phyloP scores from a whole-genome alignment of 2,329 filamentous ascomycete genomes.

The Monosporascus sp. region DNA sequence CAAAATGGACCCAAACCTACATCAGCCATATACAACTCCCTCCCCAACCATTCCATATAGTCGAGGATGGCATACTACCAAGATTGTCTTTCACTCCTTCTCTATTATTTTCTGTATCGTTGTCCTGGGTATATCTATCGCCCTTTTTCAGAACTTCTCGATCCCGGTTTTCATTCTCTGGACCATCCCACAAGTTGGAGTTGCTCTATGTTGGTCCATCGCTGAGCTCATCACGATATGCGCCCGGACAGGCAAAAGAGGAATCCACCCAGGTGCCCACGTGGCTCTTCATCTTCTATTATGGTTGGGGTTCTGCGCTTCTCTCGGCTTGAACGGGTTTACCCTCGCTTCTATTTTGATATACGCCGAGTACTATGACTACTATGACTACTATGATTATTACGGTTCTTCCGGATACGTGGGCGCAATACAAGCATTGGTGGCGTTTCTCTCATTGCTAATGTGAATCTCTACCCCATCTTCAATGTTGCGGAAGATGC shows the following conservation, averaged over 20 bases:
- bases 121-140: conserved; percentile 14
- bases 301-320: conserved; percentile 14
- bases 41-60: conserved; percentile 2
- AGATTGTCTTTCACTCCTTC: conserved; percentile 10
- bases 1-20: conserved; percentile 11
- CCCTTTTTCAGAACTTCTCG: conserved; percentile 7
- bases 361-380: conserved; percentile 3
- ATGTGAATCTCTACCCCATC: conserved; percentile 8
- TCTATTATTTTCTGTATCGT: conserved; percentile 14
- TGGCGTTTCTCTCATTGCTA: conserved; percentile 11
- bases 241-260: conserved; percentile 6
- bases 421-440: conserved; percentile 10
- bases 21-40: conserved; percentile 3
- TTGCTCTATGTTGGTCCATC: conserved; percentile 15
- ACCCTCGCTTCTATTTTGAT: conserved; percentile 7
- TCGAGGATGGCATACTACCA: conserved; percentile 10
- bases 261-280: conserved; percentile 25
- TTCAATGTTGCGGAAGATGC: not conserved
- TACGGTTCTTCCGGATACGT: conserved; percentile 4
- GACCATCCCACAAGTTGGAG: conserved; percentile 17
- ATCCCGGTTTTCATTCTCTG: conserved; percentile 14
- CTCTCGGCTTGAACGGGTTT: conserved; percentile 10
- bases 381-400: conserved; percentile 4
- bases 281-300: conserved; percentile 19
- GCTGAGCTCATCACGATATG: conserved; percentile 16